Evolutionary conservation across 2,329 filamentous ascomycete species (phyloP).

Genomic region (Xylariales sp.): DNA sequence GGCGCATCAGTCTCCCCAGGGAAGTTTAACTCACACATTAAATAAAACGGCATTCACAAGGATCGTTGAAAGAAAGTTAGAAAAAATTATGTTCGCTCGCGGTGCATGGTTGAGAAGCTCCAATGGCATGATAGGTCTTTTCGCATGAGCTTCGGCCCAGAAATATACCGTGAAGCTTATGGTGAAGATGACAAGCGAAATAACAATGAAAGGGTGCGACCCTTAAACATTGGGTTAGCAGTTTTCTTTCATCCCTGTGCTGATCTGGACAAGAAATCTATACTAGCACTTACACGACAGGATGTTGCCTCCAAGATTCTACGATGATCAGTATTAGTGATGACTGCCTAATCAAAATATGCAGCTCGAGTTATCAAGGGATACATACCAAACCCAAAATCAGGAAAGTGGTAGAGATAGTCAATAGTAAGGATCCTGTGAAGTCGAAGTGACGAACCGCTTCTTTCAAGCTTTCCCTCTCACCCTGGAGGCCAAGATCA

Average conservation of each 20-base stretch:
- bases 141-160: slow-evolving; percentile 44
- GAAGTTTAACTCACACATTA: slow-evolving; percentile 42
- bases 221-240: slow-evolving; percentile 27
- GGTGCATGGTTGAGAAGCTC: slow-evolving; percentile 44
- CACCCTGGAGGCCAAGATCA: slow-evolving; percentile 45
- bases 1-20: background rate
- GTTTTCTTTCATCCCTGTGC: background rate
- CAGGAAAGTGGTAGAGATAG: slow-evolving; percentile 48
- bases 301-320: slow-evolving; percentile 61
- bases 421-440: slow-evolving; percentile 49
- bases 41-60: slow-evolving; percentile 54
- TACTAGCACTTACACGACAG: slow-evolving; percentile 51
- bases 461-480: slow-evolving; percentile 37
- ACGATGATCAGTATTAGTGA: background rate
- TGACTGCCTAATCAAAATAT: no score
- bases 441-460: slow-evolving; percentile 55
- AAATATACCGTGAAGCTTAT: slow-evolving; percentile 47
- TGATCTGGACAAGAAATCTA: no score
- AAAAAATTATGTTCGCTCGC: slow-evolving; percentile 53
- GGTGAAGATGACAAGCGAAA: slow-evolving; percentile 43
- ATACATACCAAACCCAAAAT: slow-evolving; percentile 52
- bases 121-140: slow-evolving; percentile 57
- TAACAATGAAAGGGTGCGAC: slow-evolving; percentile 55
- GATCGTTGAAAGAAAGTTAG: slow-evolving; percentile 48
- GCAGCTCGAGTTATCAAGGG: background rate